Base-by-base conservation (phyloP, 1,284 basidiomycete genomes). In the Coniophora puteana region DNA sequence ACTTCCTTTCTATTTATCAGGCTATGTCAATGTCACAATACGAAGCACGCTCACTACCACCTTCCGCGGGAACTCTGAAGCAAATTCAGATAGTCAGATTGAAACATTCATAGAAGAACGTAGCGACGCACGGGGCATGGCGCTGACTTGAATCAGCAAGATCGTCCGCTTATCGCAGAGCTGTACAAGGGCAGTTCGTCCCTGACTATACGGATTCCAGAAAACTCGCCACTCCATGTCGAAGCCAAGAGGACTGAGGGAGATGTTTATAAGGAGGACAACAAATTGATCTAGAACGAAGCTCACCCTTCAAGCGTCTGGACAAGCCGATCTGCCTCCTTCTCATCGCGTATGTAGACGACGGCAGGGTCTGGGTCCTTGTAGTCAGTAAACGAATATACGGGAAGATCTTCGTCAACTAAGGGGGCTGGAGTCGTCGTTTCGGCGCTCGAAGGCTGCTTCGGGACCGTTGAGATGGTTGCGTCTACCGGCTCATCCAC, bases 161-260 rank as follows among this genome's bases (percentile, higher is more conserved):
- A 82, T 74, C 22, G 69, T 67, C 2, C 58, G 48, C 36, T 51
- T 44, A 50, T 71, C 72, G 50, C 69, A 71, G 1, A 83, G 41
- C 50, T 83, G 80, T 3, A 81, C 67, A 1, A 79, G 59, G 0
- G 80, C 78, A 4, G 68, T 68, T 18, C 64, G 61, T 41, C 68
- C 61, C 23, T 44, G 48, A 3, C 57, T 50, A 21, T 52, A 51
- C 5, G 48, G 50, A n/a, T 56, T 51, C 40, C 61, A 66, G 29
- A 62, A 51, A 16, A 74, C 66, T 10, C 67, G 64, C 79, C 80
- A 82, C 52, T 83, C 80, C 40, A 81, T 61, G 53, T 83, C 80
- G 30, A 82, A 75, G 3, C 78, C 79, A 8, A 82, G 41, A 8
- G 79, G 69, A 1, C 76, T 78, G 13, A 17, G n/a, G 27, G 36